These are phyloP conservation scores for Cicer yamashitae DNA, from an alignment of 306 rosid genomes.

Conservation along the genomic window DNA sequence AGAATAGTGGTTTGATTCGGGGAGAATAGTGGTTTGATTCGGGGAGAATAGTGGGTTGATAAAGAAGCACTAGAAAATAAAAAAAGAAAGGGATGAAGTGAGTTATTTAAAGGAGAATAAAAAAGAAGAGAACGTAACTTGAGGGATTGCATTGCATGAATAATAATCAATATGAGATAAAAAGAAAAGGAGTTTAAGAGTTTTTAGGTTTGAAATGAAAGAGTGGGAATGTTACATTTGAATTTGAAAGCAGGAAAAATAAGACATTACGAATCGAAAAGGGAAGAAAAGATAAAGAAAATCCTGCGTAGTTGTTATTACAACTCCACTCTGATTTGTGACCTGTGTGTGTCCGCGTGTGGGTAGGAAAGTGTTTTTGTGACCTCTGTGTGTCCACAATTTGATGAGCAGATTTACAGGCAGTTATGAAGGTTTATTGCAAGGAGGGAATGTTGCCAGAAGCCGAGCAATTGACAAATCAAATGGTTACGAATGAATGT, in stretches of 20 bases:
- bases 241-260: too few relatives aligned
- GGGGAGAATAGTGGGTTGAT: too few relatives aligned
- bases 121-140: conserved; percentile 20
- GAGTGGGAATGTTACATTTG: too few relatives aligned
- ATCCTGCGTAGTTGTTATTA: too few relatives aligned
- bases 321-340: too few relatives aligned
- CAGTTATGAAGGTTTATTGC: conserved; percentile 72
- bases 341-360: too few relatives aligned
- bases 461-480: conserved; percentile 63
- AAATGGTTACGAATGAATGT: conserved; percentile 51
- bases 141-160: conserved; percentile 41
- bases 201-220: too few relatives aligned
- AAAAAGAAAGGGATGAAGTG: background rate
- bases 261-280: too few relatives aligned
- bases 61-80: conserved; percentile 48
- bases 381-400: conserved; percentile 8
- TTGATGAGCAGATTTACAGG: conserved; percentile 76
- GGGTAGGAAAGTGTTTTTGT: background rate
- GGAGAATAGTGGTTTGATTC: too few relatives aligned
- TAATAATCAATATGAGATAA: too few relatives aligned
- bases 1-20: conserved; percentile 15
- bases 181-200: too few relatives aligned
- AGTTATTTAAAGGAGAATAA: conserved; percentile 3
- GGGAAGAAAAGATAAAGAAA: too few relatives aligned
- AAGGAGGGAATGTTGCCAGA: conserved; percentile 78